Evolutionary conservation across 2,329 filamentous ascomycete genomes (phyloP), one percentile per base, ranked within the genome.

Genomic region (Hypoxylon sp.): DNA sequence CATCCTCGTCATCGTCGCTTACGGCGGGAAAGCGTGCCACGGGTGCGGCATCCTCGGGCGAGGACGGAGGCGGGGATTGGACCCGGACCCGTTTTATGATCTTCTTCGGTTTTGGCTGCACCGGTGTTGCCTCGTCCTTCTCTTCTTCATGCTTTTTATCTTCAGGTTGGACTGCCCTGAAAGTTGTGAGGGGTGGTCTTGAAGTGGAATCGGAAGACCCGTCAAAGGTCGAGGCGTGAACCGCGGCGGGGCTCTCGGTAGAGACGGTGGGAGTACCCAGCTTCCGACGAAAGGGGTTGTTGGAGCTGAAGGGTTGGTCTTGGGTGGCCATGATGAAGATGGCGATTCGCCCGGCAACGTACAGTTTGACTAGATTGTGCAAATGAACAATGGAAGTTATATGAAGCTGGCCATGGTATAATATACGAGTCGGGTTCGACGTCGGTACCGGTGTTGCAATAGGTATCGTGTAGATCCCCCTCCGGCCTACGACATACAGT

Each of bases 31-130:
- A 76, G 44, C 64, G 73, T 47, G 72, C 74, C 50, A 71, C 77
- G 24, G 76, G 77, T 39, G 78, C 79, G 75, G 80, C 78, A 74
- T 85, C 86, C 71, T 88, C 86, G 71, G 87, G 85, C 11, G 86
- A 86, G n/a, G 86, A 84, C 2, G 88, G 88, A 65, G 88, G 88
- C 56, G 89, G 89, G 46, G 88, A 90, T 75, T 90, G 85, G 8
- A 91, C 86, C 74, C 90, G 88, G 67, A 92, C 90, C 74, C 88
- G 91, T 80, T 92, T 91, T 65, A 87, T 83, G 42, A 88, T 82
- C 82, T 86, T 92, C 78, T 77, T 78, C 8, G 77, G 78, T 58
- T 73, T 74, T 47, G 70, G 63, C 53, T 75, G 74, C 46, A 75
- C 58, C 2, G 76, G 54, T 22, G 67, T 44, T 78, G 77, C 70